Evolutionary conservation across 305 asterid species (phyloP).

Genomic region (Fraxinus albicans): DNA sequence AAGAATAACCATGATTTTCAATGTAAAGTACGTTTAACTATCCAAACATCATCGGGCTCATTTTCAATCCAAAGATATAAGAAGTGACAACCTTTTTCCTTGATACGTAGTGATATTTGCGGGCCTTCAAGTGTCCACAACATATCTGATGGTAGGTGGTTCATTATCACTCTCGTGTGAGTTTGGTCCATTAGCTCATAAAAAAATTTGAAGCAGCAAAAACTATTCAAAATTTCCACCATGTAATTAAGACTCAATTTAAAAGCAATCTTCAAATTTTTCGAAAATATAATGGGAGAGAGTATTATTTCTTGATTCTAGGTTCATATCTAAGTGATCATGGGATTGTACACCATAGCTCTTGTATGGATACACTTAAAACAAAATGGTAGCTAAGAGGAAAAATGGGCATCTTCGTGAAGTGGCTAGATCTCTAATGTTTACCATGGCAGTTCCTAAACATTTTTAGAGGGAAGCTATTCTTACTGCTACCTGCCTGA

Average conservation of each 20-base stretch:
- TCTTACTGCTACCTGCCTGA: background rate
- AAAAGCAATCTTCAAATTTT: background rate
- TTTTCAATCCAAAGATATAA: background rate
- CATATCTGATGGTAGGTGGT: background rate
- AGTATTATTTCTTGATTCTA: background rate
- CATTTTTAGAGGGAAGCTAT: background rate
- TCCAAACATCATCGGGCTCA: background rate
- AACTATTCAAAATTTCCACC: background rate
- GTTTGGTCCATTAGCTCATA: background rate
- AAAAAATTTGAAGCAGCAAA: background rate
- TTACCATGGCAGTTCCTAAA: background rate
- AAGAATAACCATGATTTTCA: background rate
- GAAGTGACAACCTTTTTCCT: background rate
- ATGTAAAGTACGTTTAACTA: background rate
- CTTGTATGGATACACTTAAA: background rate
- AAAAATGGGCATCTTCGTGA: background rate
- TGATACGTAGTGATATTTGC: background rate
- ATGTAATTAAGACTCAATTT: background rate
- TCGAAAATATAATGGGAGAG: background rate
- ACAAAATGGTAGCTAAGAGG: background rate
- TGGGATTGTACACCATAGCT: background rate
- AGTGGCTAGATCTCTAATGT: background rate
- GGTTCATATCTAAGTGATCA: background rate
- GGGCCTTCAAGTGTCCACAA: background rate
- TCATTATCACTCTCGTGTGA: background rate